Evolutionary conservation across 306 rosid genomes (phyloP).

Genomic region (Sphenostylis stenocarpa): DNA sequence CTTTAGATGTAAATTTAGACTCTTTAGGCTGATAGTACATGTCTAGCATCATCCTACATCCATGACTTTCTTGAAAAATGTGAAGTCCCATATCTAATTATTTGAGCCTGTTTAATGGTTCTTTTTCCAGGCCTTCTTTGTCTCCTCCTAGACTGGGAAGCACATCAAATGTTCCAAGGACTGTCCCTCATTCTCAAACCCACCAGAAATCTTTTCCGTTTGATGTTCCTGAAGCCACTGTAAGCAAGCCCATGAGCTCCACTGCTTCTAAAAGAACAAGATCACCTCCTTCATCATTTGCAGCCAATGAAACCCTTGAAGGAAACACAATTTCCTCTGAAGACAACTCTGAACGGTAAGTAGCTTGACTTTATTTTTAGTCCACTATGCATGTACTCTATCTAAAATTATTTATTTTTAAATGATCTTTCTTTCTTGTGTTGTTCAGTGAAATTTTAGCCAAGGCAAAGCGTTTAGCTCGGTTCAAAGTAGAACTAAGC

Average conservation of each 20-base stretch:
- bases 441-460: slow-evolving; percentile 72
- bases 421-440: slow-evolving; percentile 21
- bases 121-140: slow-evolving; percentile 40
- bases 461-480: slow-evolving; percentile 92
- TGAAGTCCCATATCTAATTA: background rate
- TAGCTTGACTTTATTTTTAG: slow-evolving; percentile 22
- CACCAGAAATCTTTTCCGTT: slow-evolving; percentile 19
- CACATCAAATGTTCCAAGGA: slow-evolving; percentile 30
- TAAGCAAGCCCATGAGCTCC: slow-evolving; percentile 38
- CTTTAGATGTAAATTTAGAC: background rate
- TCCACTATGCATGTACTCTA: slow-evolving; percentile 4
- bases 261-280: slow-evolving; percentile 70
- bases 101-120: slow-evolving; percentile 32
- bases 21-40: background rate
- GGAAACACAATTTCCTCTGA: slow-evolving; percentile 47
- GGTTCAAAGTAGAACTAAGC: slow-evolving; percentile 80
- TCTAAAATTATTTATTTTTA: slow-evolving; percentile 13
- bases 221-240: slow-evolving; percentile 27
- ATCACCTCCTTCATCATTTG: slow-evolving; percentile 60
- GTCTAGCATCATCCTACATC: background rate
- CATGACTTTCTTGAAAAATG: slow-evolving; percentile 3
- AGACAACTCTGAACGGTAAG: slow-evolving; percentile 76
- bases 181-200: slow-evolving; percentile 29
- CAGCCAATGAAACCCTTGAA: slow-evolving; percentile 48
- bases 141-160: slow-evolving; percentile 38